phyloP scores from a whole-genome alignment of 345 rosid species.

The Citrus medica region DNA sequence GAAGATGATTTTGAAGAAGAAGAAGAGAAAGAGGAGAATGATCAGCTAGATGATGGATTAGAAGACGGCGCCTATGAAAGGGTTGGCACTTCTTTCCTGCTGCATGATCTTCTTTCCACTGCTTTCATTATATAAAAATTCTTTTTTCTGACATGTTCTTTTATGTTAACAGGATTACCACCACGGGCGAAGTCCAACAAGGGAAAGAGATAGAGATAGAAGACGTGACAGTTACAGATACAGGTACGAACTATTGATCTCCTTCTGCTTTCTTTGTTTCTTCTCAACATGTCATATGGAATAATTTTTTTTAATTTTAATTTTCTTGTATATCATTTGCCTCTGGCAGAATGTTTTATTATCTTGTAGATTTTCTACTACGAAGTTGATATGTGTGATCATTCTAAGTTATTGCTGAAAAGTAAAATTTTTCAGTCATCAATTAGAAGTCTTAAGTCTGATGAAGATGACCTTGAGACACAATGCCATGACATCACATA shows the following conservation, averaged over 20 bases:
- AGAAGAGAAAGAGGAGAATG: slow-evolving; percentile 90
- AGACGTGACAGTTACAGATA: slow-evolving; percentile 65
- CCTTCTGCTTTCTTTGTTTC: background rate
- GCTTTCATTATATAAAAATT: background rate
- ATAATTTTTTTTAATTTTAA: background rate
- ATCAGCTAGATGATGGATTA: slow-evolving; percentile 46
- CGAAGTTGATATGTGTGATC: background rate
- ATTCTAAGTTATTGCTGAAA: too few species aligned
- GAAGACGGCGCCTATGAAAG: slow-evolving; percentile 56
- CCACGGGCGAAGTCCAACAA: slow-evolving; percentile 72
- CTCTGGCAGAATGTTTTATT: background rate
- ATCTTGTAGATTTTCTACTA: background rate
- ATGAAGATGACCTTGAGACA: background rate
- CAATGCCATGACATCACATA: background rate
- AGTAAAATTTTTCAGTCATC: background rate
- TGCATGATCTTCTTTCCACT: background rate
- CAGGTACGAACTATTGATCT: slow-evolving; percentile 40
- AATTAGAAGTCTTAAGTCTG: background rate
- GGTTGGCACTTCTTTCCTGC: slow-evolving; percentile 31
- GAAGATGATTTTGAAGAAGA: slow-evolving; percentile 98
- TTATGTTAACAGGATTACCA: slow-evolving; percentile 52
- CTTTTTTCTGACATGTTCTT: background rate
- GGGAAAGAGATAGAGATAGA: slow-evolving; percentile 83
- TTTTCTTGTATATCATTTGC: background rate
- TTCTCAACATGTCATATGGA: background rate